Evolutionary conservation across 2,329 filamentous ascomycete genomes (phyloP), one percentile per base, ranked within the genome.

Genomic region (Colletotrichum spaethianum): DNA sequence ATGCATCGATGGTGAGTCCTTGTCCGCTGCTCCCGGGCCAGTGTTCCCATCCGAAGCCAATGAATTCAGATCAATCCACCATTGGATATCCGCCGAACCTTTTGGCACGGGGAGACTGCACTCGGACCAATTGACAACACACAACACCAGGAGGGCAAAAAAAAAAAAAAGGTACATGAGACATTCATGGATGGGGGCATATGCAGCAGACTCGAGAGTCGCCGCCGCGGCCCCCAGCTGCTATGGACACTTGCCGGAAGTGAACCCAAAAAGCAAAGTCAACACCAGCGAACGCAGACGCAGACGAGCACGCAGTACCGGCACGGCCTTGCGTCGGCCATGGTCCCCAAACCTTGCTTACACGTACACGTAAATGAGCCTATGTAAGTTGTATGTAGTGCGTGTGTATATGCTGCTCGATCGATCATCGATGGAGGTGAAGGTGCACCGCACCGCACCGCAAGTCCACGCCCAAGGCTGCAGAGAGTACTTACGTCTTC

Each of bases 21-120:
- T 56, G 57, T 68, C 52, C 69, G 64, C 69, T 42, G 64, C 52
- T 68, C 57, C 64, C 69, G 59, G 64, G 64, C 64, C 52, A 72
- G 38, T 23, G 67, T 28, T 60, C 28, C 65, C 65, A 55, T 72
- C 70, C 53, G 40, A 72, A 70, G 44, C 20, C 28, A 28, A 59
- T 33, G 20, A 55, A 48, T 53, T 61, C 66, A 52, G 64, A 64
- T 63, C 33, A 14, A 18, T 48, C 40, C 44, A 23, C 23, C 28
- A 40, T 38, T 53, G 38, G 55, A 63, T 31, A 70, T 63, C 42
- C 59, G 42, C 65, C 40, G 53, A 60, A 69, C 57, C 44, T 68
- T 60, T 61, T 28, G 64, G 4, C 56, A 53, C 12, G 5, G n/a
- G 16, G 61, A n/a, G 60, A n/a, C 60, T 42, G 65, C 52, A 69